phyloP scores from a whole-genome alignment of 1,284 basidiomycete species.

The Cystobasidium pallidum region DNA sequence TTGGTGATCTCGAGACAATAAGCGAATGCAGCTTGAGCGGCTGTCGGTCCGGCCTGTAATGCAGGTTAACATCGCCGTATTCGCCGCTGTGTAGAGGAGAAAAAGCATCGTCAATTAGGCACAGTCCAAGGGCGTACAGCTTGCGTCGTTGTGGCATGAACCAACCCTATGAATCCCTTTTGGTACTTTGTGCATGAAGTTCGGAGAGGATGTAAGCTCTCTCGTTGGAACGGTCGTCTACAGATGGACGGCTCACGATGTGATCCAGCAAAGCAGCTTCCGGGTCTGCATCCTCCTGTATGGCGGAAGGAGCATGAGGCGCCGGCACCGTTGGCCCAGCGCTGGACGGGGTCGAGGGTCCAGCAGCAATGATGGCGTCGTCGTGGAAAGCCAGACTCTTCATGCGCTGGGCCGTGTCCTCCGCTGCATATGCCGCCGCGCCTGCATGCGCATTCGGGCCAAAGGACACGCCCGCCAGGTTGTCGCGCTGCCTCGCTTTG shows the following conservation, averaged over 20 bases:
- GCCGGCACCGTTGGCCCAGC: background rate
- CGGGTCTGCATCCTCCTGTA: conserved; percentile 2
- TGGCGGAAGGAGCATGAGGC: background rate
- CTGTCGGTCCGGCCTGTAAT: conserved; percentile 41
- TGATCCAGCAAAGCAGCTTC: conserved; percentile 33
- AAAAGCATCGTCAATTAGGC: background rate
- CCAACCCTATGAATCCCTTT: conserved; percentile 41
- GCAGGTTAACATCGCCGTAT: conserved; percentile 38
- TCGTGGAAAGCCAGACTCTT: conserved; percentile 28
- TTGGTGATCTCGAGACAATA: conserved; percentile 31
- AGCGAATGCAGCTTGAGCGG: conserved; percentile 41
- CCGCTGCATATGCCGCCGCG: conserved; percentile 7
- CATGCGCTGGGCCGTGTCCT: conserved; percentile 18
- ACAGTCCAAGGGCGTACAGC: background rate
- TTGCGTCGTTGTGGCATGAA: background rate
- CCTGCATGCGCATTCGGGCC: background rate
- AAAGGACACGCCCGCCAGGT: conserved; percentile 16
- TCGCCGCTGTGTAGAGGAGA: conserved; percentile 28
- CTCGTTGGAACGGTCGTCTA: background rate
- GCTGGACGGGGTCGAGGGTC: conserved; percentile 20
- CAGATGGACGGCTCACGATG: conserved; percentile 26
- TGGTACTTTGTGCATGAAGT: conserved; percentile 16
- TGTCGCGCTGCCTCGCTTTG: conserved; percentile 9
- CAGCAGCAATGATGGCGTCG: conserved; percentile 31
- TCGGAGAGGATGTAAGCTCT: no score